A percentile compares a stretch with the other conserved stretches of the same genome.
These are phyloP conservation scores for Gynostemma pentaphyllum DNA, from an alignment of 306 rosid genomes.

Conservation along the genomic window DNA sequence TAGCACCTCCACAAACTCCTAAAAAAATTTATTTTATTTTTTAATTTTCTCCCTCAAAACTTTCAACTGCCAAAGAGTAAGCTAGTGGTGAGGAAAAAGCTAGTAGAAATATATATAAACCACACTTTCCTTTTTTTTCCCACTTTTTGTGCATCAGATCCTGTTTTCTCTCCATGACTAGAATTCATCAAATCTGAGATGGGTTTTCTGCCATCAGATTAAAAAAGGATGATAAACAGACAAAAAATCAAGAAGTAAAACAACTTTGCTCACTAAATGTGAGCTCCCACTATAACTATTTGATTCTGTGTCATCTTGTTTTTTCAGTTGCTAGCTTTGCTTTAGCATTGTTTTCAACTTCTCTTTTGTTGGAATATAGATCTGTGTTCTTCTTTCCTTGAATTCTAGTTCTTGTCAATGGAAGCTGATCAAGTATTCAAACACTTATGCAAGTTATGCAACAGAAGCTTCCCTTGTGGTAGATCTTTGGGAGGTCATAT, in stretches of 20 bases:
- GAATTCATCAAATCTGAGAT: conserved; percentile 20
- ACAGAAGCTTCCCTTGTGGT: conserved; percentile 69
- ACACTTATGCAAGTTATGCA: conserved; percentile 75
- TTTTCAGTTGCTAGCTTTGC: conserved; percentile 1
- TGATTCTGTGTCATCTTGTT: neutral
- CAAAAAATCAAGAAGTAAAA: neutral
- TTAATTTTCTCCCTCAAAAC: conserved; percentile 3
- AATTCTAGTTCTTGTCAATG: conserved; percentile 23
- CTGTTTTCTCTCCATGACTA: conserved; percentile 24
- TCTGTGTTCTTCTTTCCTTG: neutral
- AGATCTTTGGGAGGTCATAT: conserved; percentile 95
- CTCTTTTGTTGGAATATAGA: conserved; percentile 4
- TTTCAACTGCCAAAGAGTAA: conserved; percentile 35
- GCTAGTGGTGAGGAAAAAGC: conserved; percentile 17
- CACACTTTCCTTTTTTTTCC: conserved; percentile 7
- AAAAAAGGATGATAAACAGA: too few relatives aligned
- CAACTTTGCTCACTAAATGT: conserved; percentile 9
- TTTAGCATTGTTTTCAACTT: neutral
- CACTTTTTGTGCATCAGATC: conserved; percentile 42
- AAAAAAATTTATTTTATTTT: conserved; percentile 1
- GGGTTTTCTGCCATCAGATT: conserved; percentile 13
- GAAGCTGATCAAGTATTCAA: conserved; percentile 44
- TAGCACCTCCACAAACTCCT: conserved; percentile 6
- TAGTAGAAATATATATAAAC: conserved; percentile 18
- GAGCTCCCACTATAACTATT: conserved; percentile 5